Conservation (phyloP, 805 yeast genomes). For the Metschnikowia lunata region DNA sequence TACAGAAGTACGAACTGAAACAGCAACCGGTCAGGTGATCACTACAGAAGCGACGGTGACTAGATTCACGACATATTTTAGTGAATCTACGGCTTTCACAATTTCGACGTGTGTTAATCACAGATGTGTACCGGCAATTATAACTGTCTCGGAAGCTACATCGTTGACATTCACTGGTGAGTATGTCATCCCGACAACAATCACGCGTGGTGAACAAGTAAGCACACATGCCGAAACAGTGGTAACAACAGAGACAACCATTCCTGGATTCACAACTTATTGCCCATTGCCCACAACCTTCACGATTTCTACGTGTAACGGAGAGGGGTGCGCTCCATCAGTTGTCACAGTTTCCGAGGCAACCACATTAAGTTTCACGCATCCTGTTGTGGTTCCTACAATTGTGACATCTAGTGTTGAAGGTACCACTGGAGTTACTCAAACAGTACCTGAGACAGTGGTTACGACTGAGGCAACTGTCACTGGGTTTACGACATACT, state of each 20-base stretch:
- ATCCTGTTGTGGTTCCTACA: constrained; percentile 12
- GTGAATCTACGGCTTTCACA: constrained; percentile 27
- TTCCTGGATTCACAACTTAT: constrained; percentile 3
- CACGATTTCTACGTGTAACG: constrained; percentile 31
- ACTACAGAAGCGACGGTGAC: constrained; percentile 3
- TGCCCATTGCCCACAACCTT: constrained; percentile 23
- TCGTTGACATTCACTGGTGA: constrained; percentile 33
- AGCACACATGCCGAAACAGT: not conserved
- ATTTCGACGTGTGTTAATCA: constrained; percentile 29
- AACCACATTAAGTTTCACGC: constrained; percentile 27
- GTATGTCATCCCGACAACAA: constrained; percentile 25
- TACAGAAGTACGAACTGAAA: not conserved
- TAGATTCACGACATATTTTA: constrained; percentile 2
- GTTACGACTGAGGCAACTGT: constrained; percentile 2
- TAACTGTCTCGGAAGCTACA: constrained; percentile 28
- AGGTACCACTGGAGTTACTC: not conserved
- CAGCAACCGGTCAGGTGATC: not conserved
- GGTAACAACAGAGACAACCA: constrained; percentile 1
- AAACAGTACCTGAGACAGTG: no score
- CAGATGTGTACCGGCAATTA: constrained; percentile 23
- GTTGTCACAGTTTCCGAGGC: constrained; percentile 27
- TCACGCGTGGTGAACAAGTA: constrained; percentile 15
- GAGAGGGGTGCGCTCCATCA: constrained; percentile 25
- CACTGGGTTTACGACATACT: constrained; percentile 1
- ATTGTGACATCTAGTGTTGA: constrained; percentile 15